Conservation (phyloP, 2,329 filamentous ascomycete genomes). For the Ophiosphaerella herpotricha region DNA sequence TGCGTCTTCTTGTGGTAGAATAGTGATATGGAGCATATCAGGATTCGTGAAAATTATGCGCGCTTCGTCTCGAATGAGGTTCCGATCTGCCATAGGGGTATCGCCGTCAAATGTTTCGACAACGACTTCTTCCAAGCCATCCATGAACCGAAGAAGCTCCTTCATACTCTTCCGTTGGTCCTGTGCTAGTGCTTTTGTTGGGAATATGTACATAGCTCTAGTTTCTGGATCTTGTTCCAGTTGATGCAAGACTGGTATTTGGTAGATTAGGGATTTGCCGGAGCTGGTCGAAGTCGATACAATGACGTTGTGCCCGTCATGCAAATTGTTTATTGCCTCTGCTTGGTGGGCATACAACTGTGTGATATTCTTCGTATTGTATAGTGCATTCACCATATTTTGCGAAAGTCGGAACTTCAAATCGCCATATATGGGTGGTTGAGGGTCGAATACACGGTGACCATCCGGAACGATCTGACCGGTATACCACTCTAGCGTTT, state of each 20-base stretch:
- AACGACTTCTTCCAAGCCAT: slow-evolving; percentile 71
- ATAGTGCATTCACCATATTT: slow-evolving; percentile 90
- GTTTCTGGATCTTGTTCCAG: slow-evolving; percentile 77
- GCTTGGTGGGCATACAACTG: slow-evolving; percentile 90
- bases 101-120: slow-evolving; percentile 97
- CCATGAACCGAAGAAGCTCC: slow-evolving; percentile 81
- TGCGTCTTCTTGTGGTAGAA: slow-evolving; percentile 85
- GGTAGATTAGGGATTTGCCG: slow-evolving; percentile 97
- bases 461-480: slow-evolving; percentile 93
- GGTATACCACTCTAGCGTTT: slow-evolving; percentile 82
- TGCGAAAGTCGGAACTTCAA: slow-evolving; percentile 87
- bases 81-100: slow-evolving; percentile 79
- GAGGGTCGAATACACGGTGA: slow-evolving; percentile 86
- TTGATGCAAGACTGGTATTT: slow-evolving; percentile 86
- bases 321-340: slow-evolving; percentile 86
- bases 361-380: slow-evolving; percentile 86
- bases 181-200: slow-evolving; percentile 93
- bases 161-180: slow-evolving; percentile 89
- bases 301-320: slow-evolving; percentile 83
- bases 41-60: slow-evolving; percentile 97
- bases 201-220: slow-evolving; percentile 96
- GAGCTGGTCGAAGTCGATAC: slow-evolving; percentile 95
- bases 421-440: slow-evolving; percentile 79
- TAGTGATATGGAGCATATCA: slow-evolving; percentile 95
- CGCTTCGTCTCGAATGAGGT: slow-evolving; percentile 81